These are phyloP conservation scores for Triadica sebifera DNA, from an alignment of 345 rosid species.

Conservation along the genomic window DNA sequence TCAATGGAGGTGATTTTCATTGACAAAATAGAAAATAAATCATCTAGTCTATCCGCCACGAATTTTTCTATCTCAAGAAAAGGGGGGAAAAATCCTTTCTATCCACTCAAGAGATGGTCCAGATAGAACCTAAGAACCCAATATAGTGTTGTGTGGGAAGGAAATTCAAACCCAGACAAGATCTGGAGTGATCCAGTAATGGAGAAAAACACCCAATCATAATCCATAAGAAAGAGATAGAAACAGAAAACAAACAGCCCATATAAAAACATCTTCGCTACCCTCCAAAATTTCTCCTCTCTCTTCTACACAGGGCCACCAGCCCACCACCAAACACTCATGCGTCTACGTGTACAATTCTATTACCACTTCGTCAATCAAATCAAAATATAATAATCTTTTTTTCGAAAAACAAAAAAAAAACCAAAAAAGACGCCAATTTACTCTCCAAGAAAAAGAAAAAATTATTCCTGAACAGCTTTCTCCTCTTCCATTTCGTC, in stretches of 20 bases:
- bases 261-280: constrained; percentile 6
- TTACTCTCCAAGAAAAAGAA: not conserved
- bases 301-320: not conserved
- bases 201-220: not conserved
- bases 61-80: too few relatives aligned
- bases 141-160: too few relatives aligned
- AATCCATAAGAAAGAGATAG: not conserved
- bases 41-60: too few relatives aligned
- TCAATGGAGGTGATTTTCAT: too few relatives aligned
- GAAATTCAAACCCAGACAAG: not conserved
- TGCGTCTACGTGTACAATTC: constrained; percentile 49
- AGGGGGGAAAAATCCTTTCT: too few relatives aligned
- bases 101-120: too few relatives aligned
- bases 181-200: not conserved
- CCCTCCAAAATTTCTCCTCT: constrained; percentile 18
- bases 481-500: not conserved
- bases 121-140: too few relatives aligned
- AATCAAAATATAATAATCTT: not conserved
- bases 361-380: constrained; percentile 30
- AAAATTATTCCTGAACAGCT: not conserved
- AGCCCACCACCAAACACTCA: constrained; percentile 25
- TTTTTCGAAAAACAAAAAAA: not conserved
- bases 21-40: too few relatives aligned
- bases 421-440: not conserved
- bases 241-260: too few relatives aligned